A percentile compares a stretch with the other conserved stretches of the same genome.
These are phyloP conservation scores for Hsuehochloa calcarea DNA, from an alignment of 176 grass and related monocot species.

Conservation along the genomic window DNA sequence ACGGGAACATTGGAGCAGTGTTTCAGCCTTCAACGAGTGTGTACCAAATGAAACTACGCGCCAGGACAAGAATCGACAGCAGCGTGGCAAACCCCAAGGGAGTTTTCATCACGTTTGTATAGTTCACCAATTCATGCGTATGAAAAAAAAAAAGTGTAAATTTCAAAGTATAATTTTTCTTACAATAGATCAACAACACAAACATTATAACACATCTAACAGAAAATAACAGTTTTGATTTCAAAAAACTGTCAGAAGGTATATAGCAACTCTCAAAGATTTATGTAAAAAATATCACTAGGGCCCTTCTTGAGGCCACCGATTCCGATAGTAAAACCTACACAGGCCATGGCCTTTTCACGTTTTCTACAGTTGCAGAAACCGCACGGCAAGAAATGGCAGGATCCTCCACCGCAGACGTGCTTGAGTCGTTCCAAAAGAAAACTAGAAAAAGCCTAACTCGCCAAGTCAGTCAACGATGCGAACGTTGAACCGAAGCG, in stretches of 20 bases:
- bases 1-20: background rate
- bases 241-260: too few species aligned
- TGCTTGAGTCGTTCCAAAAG: background rate
- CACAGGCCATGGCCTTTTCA: background rate
- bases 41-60: too few species aligned
- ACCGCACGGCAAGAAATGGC: conserved; percentile 23
- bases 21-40: background rate
- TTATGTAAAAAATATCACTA: background rate
- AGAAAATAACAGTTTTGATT: too few species aligned
- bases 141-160: too few species aligned
- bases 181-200: too few species aligned
- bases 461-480: conserved; percentile 31
- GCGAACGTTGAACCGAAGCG: conserved; percentile 10
- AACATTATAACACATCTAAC: too few species aligned
- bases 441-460: background rate
- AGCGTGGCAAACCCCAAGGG: background rate
- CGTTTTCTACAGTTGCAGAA: background rate
- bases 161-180: too few species aligned
- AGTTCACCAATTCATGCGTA: too few species aligned
- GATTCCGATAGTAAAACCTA: background rate
- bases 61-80: background rate
- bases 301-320: background rate
- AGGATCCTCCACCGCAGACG: background rate
- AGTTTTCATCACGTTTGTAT: background rate
- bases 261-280: too few species aligned